Evolutionary conservation across 805 yeast species (phyloP), one percentile per base, ranked within the genome.

Genomic region (Torulaspora quercuum): DNA sequence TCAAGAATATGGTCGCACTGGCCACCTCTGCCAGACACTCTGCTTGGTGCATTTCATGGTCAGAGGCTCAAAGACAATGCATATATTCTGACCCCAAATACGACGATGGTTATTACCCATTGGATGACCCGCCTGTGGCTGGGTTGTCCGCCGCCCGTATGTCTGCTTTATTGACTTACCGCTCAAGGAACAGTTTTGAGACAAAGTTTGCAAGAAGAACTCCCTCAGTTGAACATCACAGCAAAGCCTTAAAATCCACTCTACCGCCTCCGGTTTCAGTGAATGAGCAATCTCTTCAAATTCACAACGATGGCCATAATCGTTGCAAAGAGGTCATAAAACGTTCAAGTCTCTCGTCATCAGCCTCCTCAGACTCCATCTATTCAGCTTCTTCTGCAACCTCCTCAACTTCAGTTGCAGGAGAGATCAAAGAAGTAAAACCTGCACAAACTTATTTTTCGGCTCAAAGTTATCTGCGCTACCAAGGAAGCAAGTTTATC

Each of bases 21-120:
- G 98, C 98, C 1, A 90, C 97, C 0, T 79, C 94, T 16, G 96
- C 97, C 0, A 72, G 94, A 54, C 95, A 89, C 28, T 82, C 95
- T 2, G 98, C 98, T 0, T 92, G 98, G 98, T 92, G 97, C 49
- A 92, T 92, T 25, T 85, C 95, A 3, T 92, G 98, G 98, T 90
- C 95, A 37, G 98, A 92, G 57, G 95, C 98, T 2, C 98, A 92
- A 64, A 75, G 98, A 51, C 98, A 92, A 59, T 80, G 95, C 45
- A 87, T 92, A 18, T 92, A 89, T 63, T 82, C 95, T 8, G 98
- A 92, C 59, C 97, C 97, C 7, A 82, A 83, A 55, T 92, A 88
- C 59, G 71, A 75, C 38, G 96, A 89, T 54, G 98, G 98, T 1
- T 88, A 85, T 62, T 90, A 86, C 57, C 65, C 78, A 8, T 66